Evolutionary conservation across 2,329 filamentous ascomycete species (phyloP), one percentile per base, ranked within the genome.

Genomic region (Fusarium foetens): DNA sequence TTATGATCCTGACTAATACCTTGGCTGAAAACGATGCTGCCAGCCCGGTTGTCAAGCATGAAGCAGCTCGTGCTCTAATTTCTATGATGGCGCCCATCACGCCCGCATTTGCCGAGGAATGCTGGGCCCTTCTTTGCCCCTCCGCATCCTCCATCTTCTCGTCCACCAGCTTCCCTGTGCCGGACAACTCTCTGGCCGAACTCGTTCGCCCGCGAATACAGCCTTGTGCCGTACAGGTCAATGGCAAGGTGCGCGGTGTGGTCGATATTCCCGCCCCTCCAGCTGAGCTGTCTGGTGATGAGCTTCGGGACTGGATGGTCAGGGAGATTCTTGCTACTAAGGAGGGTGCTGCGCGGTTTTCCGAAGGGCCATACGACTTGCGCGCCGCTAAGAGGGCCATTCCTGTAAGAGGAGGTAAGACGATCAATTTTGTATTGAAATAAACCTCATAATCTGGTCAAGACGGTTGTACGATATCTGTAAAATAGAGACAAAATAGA

Each of bases 71-170:
- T 3, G 83, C 85, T 7, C 86, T 97, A 13, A 79, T 95, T 43
- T 89, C 89, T 54, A 89, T 97, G 83, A 84, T 95, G 74, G 92
- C 93, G 1, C 94, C 94, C 8, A 90, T 97, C 58, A 89, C 93
- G 1, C 94, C 94, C 0, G 93, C 92, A 1, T 90, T 96, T 66
- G 88, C 93, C 3, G 94, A 95, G 74, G 93, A 97, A 82, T 93
- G 90, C 80, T 97, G 93, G 93, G 85, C 87, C 68, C 76, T 87
- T 4, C 84, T 95, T 7, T 79, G 82, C 53, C 81, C 83, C 4
- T 69, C 73, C 1, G 74, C 71, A 27, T 21, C 45, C 21, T 85
- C 85, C 38, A 80, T 87, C 61, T 86, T 86, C 72, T 60, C 52
- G n/a, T 74, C 79, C 43, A 86, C 88, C 2, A 79, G 80, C 2